Conservation (phyloP, 1,284 basidiomycete genomes). For the Xanthoconium separans region DNA sequence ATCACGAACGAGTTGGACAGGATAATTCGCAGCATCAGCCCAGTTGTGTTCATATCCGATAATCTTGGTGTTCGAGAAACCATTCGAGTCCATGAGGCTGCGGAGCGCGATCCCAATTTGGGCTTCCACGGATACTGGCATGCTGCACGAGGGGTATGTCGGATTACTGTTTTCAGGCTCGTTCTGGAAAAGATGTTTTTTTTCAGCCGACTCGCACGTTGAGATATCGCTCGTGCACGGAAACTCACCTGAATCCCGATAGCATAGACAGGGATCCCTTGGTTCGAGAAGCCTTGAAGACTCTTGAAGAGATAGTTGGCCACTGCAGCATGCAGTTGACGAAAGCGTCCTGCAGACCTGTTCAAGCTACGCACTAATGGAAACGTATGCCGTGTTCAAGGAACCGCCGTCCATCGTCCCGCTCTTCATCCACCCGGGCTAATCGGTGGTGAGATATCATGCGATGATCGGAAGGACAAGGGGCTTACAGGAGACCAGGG, state of each 20-base stretch:
- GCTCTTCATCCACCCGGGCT: constrained; percentile 57
- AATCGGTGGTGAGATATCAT: neutral
- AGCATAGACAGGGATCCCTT: constrained; percentile 45
- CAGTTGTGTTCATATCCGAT: constrained; percentile 54
- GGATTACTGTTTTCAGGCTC: constrained; percentile 47
- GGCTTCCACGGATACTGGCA: constrained; percentile 42
- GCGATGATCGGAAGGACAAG: neutral
- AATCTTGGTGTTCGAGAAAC: constrained; percentile 43
- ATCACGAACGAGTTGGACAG: constrained; percentile 45
- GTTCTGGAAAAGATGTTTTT: constrained; percentile 40
- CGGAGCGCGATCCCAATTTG: constrained; percentile 43
- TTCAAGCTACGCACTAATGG: constrained; percentile 32
- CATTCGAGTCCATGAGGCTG: constrained; percentile 44
- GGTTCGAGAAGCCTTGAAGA: constrained; percentile 43
- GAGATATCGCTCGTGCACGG: neutral
- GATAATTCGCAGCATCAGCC: constrained; percentile 47
- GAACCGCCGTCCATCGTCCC: constrained; percentile 46
- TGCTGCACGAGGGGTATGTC: constrained; percentile 44
- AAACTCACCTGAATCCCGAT: constrained; percentile 45
- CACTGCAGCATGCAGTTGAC: constrained; percentile 30
- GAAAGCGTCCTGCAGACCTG: neutral
- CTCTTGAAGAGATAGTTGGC: constrained; percentile 49
- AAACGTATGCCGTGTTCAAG: constrained; percentile 37
- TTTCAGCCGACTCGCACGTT: neutral
- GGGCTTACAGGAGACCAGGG: constrained; percentile 53